Evolutionary conservation across 1,284 basidiomycete species (phyloP).

Genomic region (Ceratobasidium sp.): DNA sequence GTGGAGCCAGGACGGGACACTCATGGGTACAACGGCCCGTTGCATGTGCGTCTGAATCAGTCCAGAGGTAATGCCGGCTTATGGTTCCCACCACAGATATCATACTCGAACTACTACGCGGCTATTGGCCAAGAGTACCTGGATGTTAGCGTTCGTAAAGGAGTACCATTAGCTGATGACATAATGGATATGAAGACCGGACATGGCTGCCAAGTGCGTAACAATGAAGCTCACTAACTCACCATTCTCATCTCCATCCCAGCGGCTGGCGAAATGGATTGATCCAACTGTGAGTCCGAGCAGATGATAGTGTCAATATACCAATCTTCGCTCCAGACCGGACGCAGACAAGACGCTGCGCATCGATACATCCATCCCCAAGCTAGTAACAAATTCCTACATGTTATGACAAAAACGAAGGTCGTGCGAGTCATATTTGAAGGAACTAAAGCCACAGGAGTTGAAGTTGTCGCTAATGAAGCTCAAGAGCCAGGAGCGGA

Average conservation of each 20-base stretch:
- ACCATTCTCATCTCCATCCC: background rate
- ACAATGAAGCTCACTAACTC: background rate
- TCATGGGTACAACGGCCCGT: slow-evolving; percentile 27
- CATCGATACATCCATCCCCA: slow-evolving; percentile 38
- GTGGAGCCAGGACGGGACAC: slow-evolving; percentile 5
- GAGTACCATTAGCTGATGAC: slow-evolving; percentile 23
- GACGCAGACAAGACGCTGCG: slow-evolving; percentile 33
- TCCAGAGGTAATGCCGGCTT: background rate
- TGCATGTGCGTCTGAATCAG: slow-evolving; percentile 3
- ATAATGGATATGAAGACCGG: slow-evolving; percentile 28
- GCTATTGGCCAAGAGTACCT: slow-evolving; percentile 22
- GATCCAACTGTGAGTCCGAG: slow-evolving; percentile 6
- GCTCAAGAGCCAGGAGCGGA: slow-evolving; percentile 9
- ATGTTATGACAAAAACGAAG: slow-evolving; percentile 22
- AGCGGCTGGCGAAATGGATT: slow-evolving; percentile 28
- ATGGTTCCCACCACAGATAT: slow-evolving; percentile 10
- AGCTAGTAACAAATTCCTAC: slow-evolving; percentile 11
- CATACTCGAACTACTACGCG: slow-evolving; percentile 28
- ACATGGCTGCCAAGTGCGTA: slow-evolving; percentile 36
- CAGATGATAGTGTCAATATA: background rate
- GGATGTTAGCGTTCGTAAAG: slow-evolving; percentile 10
- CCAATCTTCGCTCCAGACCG: slow-evolving; percentile 4
- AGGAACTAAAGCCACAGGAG: slow-evolving; percentile 36
- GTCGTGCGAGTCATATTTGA: slow-evolving; percentile 27
- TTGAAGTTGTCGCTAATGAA: slow-evolving; percentile 19